A percentile compares a stretch with the other conserved stretches of the same genome.
Evolutionary conservation across 768 basidiomycete genomes (phyloP).

Genomic region (Pleurotus ostreatus): DNA sequence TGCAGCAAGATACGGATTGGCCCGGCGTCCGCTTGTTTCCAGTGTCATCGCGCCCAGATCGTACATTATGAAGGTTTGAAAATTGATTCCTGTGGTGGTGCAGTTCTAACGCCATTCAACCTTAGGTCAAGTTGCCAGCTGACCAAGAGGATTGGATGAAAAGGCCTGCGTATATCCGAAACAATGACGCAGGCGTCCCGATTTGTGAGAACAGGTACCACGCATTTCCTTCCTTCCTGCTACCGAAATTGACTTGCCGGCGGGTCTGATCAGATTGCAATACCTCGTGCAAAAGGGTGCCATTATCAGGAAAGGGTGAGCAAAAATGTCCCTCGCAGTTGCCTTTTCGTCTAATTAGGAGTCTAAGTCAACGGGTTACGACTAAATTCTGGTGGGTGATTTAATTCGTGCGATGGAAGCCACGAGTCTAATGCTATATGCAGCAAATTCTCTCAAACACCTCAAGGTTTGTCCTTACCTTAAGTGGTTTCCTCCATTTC

Average conservation of each 20-base stretch:
- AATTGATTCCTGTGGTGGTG: neutral
- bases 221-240: conserved; percentile 13
- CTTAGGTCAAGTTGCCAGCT: conserved; percentile 82
- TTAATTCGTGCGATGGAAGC: conserved; percentile 11
- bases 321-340: conserved; percentile 9
- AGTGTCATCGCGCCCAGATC: conserved; percentile 78
- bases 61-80: conserved; percentile 78
- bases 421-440: conserved; percentile 7
- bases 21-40: conserved; percentile 71
- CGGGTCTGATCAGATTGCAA: conserved; percentile 56
- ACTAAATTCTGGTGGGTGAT: conserved; percentile 75
- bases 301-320: conserved; percentile 80
- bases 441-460: conserved; percentile 74
- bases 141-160: conserved; percentile 81
- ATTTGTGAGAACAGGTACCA: conserved; percentile 83
- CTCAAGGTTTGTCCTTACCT: conserved; percentile 32
- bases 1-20: conserved; percentile 84
- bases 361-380: conserved; percentile 66
- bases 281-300: conserved; percentile 87
- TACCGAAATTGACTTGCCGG: conserved; percentile 18
- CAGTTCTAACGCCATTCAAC: neutral
- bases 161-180: conserved; percentile 79
- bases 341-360: conserved; percentile 11
- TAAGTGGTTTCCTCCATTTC: conserved; percentile 6
- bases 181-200: conserved; percentile 69